Evolutionary conservation across 345 rosid genomes (phyloP).

Genomic region (Chamaenerion angustifolium): DNA sequence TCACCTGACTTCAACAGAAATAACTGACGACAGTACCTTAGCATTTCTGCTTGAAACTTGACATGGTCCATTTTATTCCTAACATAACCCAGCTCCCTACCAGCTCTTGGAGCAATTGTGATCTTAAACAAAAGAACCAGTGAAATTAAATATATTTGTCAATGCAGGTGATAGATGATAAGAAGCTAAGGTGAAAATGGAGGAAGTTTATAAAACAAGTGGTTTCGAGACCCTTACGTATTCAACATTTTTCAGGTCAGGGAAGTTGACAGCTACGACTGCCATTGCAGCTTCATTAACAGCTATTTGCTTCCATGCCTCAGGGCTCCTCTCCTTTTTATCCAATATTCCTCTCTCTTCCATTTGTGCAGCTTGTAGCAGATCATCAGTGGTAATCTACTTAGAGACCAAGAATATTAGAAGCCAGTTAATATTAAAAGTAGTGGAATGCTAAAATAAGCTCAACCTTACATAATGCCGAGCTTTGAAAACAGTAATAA

Average conservation of each 20-base stretch:
- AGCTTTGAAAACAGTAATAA: too few species aligned
- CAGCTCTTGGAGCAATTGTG: conserved; percentile 87
- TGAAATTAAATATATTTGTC: too few species aligned
- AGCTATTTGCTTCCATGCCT: conserved; percentile 81
- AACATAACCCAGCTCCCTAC: conserved; percentile 83
- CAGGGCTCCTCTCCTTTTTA: conserved; percentile 64
- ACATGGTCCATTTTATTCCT: conserved; percentile 79
- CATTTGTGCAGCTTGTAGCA: conserved; percentile 90
- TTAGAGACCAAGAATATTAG: conserved; percentile 2
- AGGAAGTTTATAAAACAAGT: neutral
- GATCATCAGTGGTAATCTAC: conserved; percentile 92
- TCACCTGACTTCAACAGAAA: neutral
- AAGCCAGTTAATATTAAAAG: neutral
- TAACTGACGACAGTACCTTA: conserved; percentile 27
- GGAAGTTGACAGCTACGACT: conserved; percentile 81
- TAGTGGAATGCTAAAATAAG: too few species aligned
- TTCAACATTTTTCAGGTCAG: conserved; percentile 77
- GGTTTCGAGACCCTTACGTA: conserved; percentile 41
- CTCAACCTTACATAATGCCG: too few species aligned
- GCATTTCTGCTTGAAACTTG: conserved; percentile 74
- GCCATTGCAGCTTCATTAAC: conserved; percentile 94
- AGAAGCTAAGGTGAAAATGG: too few species aligned
- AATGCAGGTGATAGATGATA: too few species aligned
- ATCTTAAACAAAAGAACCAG: conserved; percentile 31
- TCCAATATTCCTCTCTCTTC: conserved; percentile 94